These are phyloP conservation scores for Pleurotus tuber-regium DNA, from an alignment of 768 basidiomycete species.

Conservation along the genomic window DNA sequence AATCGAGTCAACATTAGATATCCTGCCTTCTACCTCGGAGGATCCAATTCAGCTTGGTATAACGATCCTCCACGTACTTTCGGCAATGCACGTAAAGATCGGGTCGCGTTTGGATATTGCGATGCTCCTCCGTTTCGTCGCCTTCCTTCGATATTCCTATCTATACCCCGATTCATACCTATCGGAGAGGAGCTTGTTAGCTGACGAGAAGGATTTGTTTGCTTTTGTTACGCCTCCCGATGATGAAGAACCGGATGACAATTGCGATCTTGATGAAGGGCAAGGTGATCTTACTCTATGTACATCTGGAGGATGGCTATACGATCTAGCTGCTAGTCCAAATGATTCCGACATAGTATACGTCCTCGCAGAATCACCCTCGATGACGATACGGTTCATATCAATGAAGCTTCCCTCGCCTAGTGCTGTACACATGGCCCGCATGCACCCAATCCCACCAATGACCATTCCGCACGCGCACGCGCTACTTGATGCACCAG, in stretches of 20 bases:
- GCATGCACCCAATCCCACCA: neutral
- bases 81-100: neutral
- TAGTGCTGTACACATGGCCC: slow-evolving; percentile 1
- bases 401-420: neutral
- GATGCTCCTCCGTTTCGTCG: neutral
- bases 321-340: neutral
- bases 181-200: neutral
- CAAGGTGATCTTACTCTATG: neutral
- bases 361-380: neutral
- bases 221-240: neutral
- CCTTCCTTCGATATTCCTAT: neutral
- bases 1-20: neutral
- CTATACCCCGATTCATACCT: slow-evolving; percentile 4
- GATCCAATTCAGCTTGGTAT: slow-evolving; percentile 1
- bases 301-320: slow-evolving; percentile 2
- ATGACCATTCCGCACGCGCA: neutral
- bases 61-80: neutral
- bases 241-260: neutral
- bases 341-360: neutral
- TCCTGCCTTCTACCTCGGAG: neutral
- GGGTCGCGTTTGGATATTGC: neutral
- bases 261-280: neutral
- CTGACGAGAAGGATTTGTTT: neutral
- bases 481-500: neutral
- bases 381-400: neutral